Conservation (phyloP, 108 stramenopile genomes). For the Cyclostephanos tholiformis region DNA sequence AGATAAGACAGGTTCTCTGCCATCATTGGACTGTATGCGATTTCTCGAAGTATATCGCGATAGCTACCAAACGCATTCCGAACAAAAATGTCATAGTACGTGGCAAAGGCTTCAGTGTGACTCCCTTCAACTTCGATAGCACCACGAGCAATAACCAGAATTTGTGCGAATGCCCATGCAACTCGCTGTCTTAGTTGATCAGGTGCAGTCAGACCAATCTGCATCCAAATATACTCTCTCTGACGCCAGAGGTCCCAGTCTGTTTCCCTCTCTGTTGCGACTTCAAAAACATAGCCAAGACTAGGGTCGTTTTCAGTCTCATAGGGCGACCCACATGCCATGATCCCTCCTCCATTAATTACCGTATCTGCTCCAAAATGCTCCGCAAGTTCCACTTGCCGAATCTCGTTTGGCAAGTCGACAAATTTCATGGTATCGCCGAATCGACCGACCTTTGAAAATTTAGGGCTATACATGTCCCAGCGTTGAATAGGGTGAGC, state of each 20-base stretch:
- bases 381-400: slow-evolving; percentile 42
- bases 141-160: slow-evolving; percentile 53
- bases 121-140: slow-evolving; percentile 22
- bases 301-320: slow-evolving; percentile 63
- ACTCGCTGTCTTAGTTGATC: slow-evolving; percentile 82
- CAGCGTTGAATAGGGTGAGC: slow-evolving; percentile 45
- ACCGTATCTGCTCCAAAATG: slow-evolving; percentile 33
- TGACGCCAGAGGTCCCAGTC: slow-evolving; percentile 47
- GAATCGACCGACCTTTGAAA: slow-evolving; percentile 34
- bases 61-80: slow-evolving; percentile 84
- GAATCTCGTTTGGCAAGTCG: slow-evolving; percentile 44
- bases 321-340: slow-evolving; percentile 69
- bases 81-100: slow-evolving; percentile 79
- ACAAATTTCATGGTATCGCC: slow-evolving; percentile 38
- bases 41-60: slow-evolving; percentile 69
- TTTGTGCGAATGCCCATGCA: slow-evolving; percentile 73
- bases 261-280: slow-evolving; percentile 25
- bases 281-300: slow-evolving; percentile 28
- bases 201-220: slow-evolving; percentile 56
- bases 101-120: slow-evolving; percentile 38
- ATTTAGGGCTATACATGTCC: slow-evolving; percentile 30
- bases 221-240: slow-evolving; percentile 56
- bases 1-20: slow-evolving; percentile 65
- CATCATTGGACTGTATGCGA: slow-evolving; percentile 72
- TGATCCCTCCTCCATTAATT: slow-evolving; percentile 22